Conservation (phyloP, 371 early-diverging fungal genomes). For the Saksenaea oblongispora region DNA sequence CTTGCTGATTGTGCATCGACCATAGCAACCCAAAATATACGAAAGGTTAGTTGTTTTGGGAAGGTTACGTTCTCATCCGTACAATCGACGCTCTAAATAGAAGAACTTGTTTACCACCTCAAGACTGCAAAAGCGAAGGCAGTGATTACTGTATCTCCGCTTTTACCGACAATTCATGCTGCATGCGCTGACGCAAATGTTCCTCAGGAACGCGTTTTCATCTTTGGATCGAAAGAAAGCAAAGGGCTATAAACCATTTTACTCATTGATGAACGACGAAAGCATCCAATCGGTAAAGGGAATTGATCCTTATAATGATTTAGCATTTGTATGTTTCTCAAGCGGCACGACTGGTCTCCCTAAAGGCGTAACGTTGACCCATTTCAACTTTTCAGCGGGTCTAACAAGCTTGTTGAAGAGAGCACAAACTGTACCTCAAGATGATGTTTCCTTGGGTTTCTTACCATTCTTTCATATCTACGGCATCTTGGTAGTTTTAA, state of each 20-base stretch:
- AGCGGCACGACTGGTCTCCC: conserved; percentile 81
- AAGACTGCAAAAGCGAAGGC: conserved; percentile 62
- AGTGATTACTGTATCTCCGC: conserved; percentile 48
- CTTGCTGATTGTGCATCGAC: background rate
- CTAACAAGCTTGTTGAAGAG: conserved; percentile 17
- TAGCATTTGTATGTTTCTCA: conserved; percentile 83
- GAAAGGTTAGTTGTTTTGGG: conserved; percentile 26
- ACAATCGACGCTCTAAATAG: conserved; percentile 14
- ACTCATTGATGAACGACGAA: background rate
- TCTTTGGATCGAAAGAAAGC: conserved; percentile 48
- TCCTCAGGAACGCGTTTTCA: conserved; percentile 44
- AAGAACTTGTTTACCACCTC: conserved; percentile 74
- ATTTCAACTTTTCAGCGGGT: conserved; percentile 29
- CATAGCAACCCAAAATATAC: conserved; percentile 43
- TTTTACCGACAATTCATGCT: conserved; percentile 42
- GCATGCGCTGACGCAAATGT: conserved; percentile 56
- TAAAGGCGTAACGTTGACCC: conserved; percentile 52
- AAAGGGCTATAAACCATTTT: conserved; percentile 24
- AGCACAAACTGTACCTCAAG: conserved; percentile 13
- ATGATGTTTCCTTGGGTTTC: conserved; percentile 62
- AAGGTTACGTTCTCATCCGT: background rate
- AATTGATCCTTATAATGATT: conserved; percentile 22
- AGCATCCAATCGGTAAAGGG: conserved; percentile 12
- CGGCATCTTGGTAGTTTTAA: conserved; percentile 49
- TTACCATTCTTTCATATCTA: conserved; percentile 87